A percentile compares a stretch with the other conserved stretches of the same genome.
Evolutionary conservation across 1,284 basidiomycete species (phyloP).

Genomic region (Rhodotorula sp.): DNA sequence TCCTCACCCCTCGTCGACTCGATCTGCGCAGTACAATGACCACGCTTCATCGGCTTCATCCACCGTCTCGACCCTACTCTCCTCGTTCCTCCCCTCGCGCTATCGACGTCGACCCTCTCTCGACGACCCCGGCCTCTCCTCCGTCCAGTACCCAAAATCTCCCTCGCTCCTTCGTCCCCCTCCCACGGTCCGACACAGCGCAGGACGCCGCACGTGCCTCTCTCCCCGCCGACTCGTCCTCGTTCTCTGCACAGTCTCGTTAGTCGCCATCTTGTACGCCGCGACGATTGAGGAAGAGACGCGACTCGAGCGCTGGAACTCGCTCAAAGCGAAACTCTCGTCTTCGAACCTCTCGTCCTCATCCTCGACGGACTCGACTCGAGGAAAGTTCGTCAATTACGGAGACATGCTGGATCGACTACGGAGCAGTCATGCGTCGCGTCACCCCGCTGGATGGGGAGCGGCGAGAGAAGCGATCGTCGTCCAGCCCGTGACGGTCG

Average conservation of each 20-base stretch:
- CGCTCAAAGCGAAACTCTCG: too few relatives aligned
- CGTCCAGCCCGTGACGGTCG: too few relatives aligned
- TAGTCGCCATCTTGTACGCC: neutral
- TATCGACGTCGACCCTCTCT: neutral
- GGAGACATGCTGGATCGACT: too few relatives aligned
- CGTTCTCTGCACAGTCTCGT: neutral
- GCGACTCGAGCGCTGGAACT: too few relatives aligned
- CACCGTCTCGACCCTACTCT: neutral
- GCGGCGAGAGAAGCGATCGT: too few relatives aligned
- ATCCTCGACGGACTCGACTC: too few relatives aligned
- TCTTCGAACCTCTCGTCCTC: too few relatives aligned
- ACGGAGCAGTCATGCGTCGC: too few relatives aligned
- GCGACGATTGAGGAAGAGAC: neutral
- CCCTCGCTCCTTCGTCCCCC: conserved; percentile 22
- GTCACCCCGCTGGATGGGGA: too few relatives aligned
- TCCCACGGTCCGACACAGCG: neutral
- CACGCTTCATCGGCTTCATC: neutral
- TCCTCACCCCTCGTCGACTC: neutral
- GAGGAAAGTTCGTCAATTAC: too few relatives aligned
- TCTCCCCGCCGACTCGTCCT: neutral
- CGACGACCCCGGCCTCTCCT: neutral
- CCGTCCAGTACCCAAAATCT: conserved; percentile 3
- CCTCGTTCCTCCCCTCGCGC: conserved; percentile 4
- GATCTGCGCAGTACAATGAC: neutral
- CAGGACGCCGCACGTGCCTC: neutral